These are phyloP conservation scores for Leccinellum albellum DNA, from an alignment of 768 basidiomycete genomes.

Conservation along the genomic window DNA sequence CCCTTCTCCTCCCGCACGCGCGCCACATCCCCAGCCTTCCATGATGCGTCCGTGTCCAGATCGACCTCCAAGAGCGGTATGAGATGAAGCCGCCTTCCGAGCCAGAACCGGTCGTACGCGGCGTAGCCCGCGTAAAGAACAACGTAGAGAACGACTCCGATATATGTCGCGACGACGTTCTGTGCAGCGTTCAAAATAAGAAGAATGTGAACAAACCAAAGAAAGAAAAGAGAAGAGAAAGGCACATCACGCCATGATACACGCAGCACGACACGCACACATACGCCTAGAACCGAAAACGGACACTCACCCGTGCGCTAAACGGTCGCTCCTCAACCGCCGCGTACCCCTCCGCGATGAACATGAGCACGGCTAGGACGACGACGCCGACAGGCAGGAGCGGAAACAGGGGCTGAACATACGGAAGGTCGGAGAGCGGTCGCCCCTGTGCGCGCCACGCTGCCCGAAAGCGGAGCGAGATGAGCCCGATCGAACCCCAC, in stretches of 20 bases:
- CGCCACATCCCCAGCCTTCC: constrained; percentile 44
- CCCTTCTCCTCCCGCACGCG: constrained; percentile 30
- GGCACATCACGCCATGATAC: background rate
- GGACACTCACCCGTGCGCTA: constrained; percentile 34
- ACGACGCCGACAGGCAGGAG: constrained; percentile 49
- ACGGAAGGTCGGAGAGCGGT: constrained; percentile 52
- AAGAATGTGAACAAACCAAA: background rate
- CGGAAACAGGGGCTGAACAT: constrained; percentile 52
- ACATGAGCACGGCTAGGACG: constrained; percentile 48
- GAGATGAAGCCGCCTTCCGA: constrained; percentile 33
- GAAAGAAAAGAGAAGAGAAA: background rate
- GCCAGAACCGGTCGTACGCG: constrained; percentile 35
- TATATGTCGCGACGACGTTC: constrained; percentile 56
- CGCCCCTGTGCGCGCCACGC: constrained; percentile 56
- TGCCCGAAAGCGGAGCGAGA: constrained; percentile 58
- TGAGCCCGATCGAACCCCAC: constrained; percentile 57
- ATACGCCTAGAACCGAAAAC: background rate
- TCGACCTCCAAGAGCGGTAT: constrained; percentile 44
- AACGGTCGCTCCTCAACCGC: constrained; percentile 45
- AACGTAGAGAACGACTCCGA: constrained; percentile 47
- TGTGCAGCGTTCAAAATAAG: background rate
- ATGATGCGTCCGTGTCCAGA: constrained; percentile 52
- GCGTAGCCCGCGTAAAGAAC: constrained; percentile 44
- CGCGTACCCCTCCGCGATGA: constrained; percentile 53
- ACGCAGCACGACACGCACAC: too few species aligned